Evolutionary conservation across 257 asterid genomes (phyloP).

Genomic region (Solanum gandarillasii): DNA sequence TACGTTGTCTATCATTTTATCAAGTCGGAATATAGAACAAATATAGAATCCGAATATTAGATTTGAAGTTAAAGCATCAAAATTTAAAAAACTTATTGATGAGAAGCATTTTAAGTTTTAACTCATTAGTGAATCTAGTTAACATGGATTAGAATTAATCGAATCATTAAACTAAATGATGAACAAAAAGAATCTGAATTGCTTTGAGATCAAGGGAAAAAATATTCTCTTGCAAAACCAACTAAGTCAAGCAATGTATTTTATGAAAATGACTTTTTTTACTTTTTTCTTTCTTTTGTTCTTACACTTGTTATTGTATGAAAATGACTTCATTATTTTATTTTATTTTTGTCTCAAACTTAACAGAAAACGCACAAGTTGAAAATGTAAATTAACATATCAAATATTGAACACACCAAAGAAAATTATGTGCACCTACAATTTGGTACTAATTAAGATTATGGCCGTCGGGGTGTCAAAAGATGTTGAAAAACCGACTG

Average conservation of each 20-base stretch:
- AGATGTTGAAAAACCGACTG: too few relatives aligned
- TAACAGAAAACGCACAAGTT: background rate
- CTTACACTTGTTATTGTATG: background rate
- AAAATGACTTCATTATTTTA: background rate
- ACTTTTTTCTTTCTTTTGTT: background rate
- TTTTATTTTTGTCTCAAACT: background rate
- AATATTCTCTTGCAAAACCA: background rate
- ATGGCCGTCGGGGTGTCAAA: too few relatives aligned
- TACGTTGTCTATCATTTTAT: background rate
- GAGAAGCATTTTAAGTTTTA: background rate
- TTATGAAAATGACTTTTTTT: background rate
- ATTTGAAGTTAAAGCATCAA: background rate
- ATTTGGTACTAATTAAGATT: too few relatives aligned
- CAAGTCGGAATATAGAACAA: background rate
- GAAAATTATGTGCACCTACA: too few relatives aligned
- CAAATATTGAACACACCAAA: too few relatives aligned
- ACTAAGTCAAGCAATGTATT: background rate
- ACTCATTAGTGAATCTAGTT: background rate
- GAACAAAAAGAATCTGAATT: background rate
- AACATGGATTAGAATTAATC: background rate
- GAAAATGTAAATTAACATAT: too few relatives aligned
- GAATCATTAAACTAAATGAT: background rate
- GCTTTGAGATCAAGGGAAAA: background rate
- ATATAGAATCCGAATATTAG: background rate
- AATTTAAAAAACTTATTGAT: background rate